Percentiles rank a stretch among this genome's conserved stretches.
Evolutionary conservation across 176 grass and related monocot genomes (phyloP).

Genomic region (Triticum monococcum): DNA sequence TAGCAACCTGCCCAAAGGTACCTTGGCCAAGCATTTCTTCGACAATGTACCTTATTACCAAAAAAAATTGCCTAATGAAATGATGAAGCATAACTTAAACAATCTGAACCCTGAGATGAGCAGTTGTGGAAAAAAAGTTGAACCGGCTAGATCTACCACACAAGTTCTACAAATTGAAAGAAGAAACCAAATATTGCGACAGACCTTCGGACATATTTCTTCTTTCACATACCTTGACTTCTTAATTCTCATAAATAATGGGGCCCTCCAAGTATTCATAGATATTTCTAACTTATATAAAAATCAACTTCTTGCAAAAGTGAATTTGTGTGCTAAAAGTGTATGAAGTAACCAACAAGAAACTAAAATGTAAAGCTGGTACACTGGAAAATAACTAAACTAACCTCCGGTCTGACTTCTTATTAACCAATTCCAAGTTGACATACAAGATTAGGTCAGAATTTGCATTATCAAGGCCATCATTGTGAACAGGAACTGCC

Average conservation of each 20-base stretch:
- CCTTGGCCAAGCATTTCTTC: conserved; percentile 98
- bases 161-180: neutral
- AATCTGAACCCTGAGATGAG: conserved; percentile 2
- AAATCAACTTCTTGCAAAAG: conserved; percentile 1
- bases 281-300: conserved; percentile 11
- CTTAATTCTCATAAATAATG: conserved; percentile 18
- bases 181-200: neutral
- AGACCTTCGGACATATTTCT: neutral
- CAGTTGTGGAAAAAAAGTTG: neutral
- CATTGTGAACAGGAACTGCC: conserved; percentile 62
- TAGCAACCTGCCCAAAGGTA: conserved; percentile 95
- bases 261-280: neutral
- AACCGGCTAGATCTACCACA: conserved; percentile 11
- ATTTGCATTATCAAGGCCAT: conserved; percentile 91
- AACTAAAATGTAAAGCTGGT: neutral
- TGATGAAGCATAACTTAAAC: neutral
- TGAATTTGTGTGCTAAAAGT: conserved; percentile 2
- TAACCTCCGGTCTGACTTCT: conserved; percentile 67
- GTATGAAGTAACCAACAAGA: neutral
- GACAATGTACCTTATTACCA: conserved; percentile 72
- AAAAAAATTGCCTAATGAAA: neutral
- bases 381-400: conserved; percentile 16
- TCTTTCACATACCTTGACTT: neutral
- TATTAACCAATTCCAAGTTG: conserved; percentile 80
- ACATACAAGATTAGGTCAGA: conserved; percentile 92